Conservation (phyloP, 2,329 filamentous ascomycete species). For the Colletotrichum australisinense region DNA sequence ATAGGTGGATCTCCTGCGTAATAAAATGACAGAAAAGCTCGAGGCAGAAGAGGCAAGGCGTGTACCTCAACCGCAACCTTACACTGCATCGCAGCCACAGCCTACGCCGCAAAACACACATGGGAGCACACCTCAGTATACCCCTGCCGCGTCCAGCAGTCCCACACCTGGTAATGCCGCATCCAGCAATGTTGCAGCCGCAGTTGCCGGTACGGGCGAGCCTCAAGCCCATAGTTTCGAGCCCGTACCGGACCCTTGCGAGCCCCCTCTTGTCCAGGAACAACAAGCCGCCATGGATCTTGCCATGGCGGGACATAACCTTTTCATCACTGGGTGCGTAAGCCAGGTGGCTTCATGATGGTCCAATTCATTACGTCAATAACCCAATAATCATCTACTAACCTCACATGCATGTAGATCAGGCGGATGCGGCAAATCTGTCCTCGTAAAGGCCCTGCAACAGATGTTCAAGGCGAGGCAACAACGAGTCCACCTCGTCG, state of each 20-base stretch:
- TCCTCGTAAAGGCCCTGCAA: slow-evolving; percentile 1
- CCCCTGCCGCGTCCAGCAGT: not conserved
- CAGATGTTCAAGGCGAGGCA: not conserved
- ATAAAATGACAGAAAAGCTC: not conserved
- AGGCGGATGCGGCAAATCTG: slow-evolving; percentile 20
- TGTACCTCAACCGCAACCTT: not conserved
- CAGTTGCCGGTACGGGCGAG: not conserved
- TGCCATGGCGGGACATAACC: slow-evolving; percentile 63
- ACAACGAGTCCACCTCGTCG: slow-evolving; percentile 57
- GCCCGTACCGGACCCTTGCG: not conserved
- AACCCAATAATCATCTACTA: not conserved
- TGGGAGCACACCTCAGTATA: too few species aligned
- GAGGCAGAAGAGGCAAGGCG: not conserved
- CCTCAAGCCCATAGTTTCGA: not conserved
- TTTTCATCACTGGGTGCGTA: slow-evolving; percentile 74
- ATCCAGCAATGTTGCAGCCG: too few species aligned
- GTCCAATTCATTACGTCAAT: too few species aligned
- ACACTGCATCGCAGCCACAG: too few species aligned
- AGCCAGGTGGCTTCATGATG: too few species aligned
- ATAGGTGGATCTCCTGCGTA: not conserved
- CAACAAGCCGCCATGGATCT: slow-evolving; percentile 45
- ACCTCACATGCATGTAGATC: not conserved
- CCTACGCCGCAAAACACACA: too few species aligned
- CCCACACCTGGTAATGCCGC: not conserved
- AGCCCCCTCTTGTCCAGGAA: slow-evolving; percentile 1